Evolutionary conservation across 805 yeast species (phyloP).

Genomic region (Monosporozyma siamensis): DNA sequence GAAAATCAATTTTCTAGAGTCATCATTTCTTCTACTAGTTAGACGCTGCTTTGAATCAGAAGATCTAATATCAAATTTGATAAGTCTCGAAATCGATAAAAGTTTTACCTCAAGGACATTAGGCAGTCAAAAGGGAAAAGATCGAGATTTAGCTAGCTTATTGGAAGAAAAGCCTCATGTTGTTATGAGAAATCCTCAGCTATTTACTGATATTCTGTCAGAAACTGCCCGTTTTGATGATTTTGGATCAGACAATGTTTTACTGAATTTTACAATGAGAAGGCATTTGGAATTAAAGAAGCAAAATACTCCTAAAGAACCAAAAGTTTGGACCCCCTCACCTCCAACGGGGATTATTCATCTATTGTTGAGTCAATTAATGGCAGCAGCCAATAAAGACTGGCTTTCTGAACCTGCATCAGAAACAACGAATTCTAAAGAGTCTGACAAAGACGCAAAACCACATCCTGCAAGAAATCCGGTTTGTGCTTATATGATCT

Average conservation of each 20-base stretch:
- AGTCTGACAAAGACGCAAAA: slow-evolving; percentile 28
- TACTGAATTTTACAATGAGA: slow-evolving; percentile 21
- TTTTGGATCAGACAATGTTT: slow-evolving; percentile 33
- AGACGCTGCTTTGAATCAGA: slow-evolving; percentile 64
- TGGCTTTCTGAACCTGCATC: slow-evolving; percentile 34
- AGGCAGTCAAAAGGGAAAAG: slow-evolving; percentile 26
- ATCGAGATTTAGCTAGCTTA: slow-evolving; percentile 38
- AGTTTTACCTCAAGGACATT: slow-evolving; percentile 32
- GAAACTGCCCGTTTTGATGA: slow-evolving; percentile 36
- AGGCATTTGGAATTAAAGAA: slow-evolving; percentile 14
- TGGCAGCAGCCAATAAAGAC: slow-evolving; percentile 37
- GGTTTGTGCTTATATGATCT: slow-evolving; percentile 56
- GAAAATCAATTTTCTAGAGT: slow-evolving; percentile 35
- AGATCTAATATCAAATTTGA: slow-evolving; percentile 38
- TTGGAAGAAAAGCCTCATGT: slow-evolving; percentile 44
- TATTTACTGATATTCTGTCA: slow-evolving; percentile 39
- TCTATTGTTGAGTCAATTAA: slow-evolving; percentile 53
- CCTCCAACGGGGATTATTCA: slow-evolving; percentile 50
- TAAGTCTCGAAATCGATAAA: slow-evolving; percentile 42
- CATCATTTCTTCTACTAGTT: slow-evolving; percentile 43
- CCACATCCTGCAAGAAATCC: slow-evolving; percentile 40
- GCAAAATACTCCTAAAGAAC: slow-evolving; percentile 5
- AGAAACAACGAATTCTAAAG: slow-evolving; percentile 19
- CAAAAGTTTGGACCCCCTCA: slow-evolving; percentile 10
- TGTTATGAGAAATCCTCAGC: slow-evolving; percentile 38